Evolutionary conservation across 108 stramenopile genomes (phyloP), one percentile per base, ranked within the genome.

Genomic region (Skeletonema menzelii): DNA sequence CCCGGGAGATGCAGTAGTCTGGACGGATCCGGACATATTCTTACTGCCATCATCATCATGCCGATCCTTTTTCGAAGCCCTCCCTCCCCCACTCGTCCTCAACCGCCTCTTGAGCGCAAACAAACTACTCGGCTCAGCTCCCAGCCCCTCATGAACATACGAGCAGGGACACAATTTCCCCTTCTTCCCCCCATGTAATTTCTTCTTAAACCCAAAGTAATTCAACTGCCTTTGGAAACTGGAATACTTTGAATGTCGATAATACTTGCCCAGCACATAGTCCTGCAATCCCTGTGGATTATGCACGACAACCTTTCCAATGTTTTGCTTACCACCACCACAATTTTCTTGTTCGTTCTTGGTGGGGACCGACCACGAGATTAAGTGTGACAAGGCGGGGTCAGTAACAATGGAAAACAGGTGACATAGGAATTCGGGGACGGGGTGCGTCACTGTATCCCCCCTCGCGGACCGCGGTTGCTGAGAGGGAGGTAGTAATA

Each of bases 131-230:
- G 69, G 62, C 11, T 82, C 71, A 15, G 26, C 31, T 14, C 70
- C 77, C n/a, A 80, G 19, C 5, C 35, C 56, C 10, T 82, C 77
- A 42, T 85, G 81, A 2, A 85, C 72, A 66, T 75, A 85, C 24
- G 77, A 79, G 46, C 84, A 85, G 11, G 84, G 84, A 12, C 69
- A 57, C 58, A 85, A 24, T 47, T 81, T 81, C 2, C 80, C 80
- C 69, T 75, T 80, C 55, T 63, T 80, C 11, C 62, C 58, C 32
- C 79, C 79, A 40, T 83, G 79, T 26, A 80, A 40, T 11, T 70
- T 58, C 49, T 85, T 85, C 55, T 83, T 83, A 71, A 85, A 85
- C 14, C 85, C 85, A 59, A 85, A 85, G 79, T 83, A 82, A 66
- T 85, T 85, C 37, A 85, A 64, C 67, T 85, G 85, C 0, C 85